Base-by-base conservation (phyloP, 2,329 filamentous ascomycete species). In the Beauveria sp. region DNA sequence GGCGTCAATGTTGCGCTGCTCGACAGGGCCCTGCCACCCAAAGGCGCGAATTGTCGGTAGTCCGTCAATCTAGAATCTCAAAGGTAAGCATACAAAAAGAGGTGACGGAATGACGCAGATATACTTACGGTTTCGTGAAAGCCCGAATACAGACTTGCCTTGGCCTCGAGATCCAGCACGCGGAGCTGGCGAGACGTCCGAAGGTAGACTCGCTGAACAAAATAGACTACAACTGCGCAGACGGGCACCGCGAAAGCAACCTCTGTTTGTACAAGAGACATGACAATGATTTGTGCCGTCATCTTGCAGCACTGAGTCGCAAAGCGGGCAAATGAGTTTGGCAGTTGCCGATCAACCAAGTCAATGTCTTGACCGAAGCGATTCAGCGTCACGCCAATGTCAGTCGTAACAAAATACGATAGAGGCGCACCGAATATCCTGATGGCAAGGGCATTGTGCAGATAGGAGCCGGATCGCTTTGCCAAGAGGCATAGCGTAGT, bases 121-220 rank as follows among this genome's bases (percentile, higher is more conserved):
- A 30, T 3, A 22, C 47, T 55, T 62, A 61, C 71, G 0, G 76
- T 73, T 64, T 80, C 76, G 4, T 79, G 60, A 20, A 79, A 73
- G 50, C 66, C 71, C 0, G 71, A 72, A 47, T 69, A 79, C 0
- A 85, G 70, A 0, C 76, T 77, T 0, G 81, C 75, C 53, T 79
- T 79, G 0, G 80, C 76, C 64, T 85, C 81, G 1, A 85, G 72
- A 54, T 85, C 83, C 30, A 85, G 67, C 14, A 81, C 75, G 43
- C 82, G 79, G 3, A 86, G 70, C 64, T 85, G 83, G 0, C 82
- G 76, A 0, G 82, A 84, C 0, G 82, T 84, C 6, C 78, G 75
- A 1, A 86, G 72, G 26, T 69, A 70, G 24, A 67, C 50, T 8
- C 63, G 65, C 46, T 70, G 69, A 3, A 72, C 48, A n/a, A 67